Conservation (phyloP, 1,284 basidiomycete genomes). For the Thecaphora thlaspeos region DNA sequence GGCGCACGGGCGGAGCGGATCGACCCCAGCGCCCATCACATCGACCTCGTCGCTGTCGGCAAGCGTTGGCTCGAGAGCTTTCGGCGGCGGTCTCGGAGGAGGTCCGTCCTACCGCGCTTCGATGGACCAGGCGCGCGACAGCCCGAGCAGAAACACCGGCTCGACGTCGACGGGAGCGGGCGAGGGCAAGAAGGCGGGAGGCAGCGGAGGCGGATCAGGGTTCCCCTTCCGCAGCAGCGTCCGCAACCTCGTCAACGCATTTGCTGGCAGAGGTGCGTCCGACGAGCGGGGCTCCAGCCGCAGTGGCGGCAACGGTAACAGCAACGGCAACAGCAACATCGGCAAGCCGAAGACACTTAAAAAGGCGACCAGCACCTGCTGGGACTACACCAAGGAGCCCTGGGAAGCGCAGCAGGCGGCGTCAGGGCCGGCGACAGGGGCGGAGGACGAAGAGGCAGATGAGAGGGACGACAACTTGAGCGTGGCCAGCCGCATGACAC, state of each 20-base stretch:
- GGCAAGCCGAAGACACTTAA: neutral
- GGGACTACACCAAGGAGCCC: neutral
- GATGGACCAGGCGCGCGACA: neutral
- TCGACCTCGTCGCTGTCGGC: too few relatives aligned
- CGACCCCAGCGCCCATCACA: too few relatives aligned
- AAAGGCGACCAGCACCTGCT: neutral
- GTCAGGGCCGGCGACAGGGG: neutral
- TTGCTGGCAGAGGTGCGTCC: conserved; percentile 6
- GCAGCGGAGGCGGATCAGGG: conserved; percentile 10
- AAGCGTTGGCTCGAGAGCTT: neutral
- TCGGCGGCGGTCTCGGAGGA: too few relatives aligned
- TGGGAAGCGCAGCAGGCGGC: neutral
- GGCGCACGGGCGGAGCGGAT: neutral
- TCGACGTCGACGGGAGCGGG: neutral
- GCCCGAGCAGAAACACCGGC: too few relatives aligned
- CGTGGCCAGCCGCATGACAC: conserved; percentile 23
- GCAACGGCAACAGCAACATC: too few relatives aligned
- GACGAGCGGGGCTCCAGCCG: too few relatives aligned
- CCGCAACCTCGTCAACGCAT: conserved; percentile 26
- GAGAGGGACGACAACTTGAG: conserved; percentile 27
- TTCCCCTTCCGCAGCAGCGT: conserved; percentile 31
- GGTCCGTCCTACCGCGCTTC: conserved; percentile 5
- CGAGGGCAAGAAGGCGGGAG: neutral
- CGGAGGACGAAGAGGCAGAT: neutral
- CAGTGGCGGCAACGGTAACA: too few relatives aligned